Conservation (phyloP, 2,329 filamentous ascomycete genomes). For the Thelonectria blattea region DNA sequence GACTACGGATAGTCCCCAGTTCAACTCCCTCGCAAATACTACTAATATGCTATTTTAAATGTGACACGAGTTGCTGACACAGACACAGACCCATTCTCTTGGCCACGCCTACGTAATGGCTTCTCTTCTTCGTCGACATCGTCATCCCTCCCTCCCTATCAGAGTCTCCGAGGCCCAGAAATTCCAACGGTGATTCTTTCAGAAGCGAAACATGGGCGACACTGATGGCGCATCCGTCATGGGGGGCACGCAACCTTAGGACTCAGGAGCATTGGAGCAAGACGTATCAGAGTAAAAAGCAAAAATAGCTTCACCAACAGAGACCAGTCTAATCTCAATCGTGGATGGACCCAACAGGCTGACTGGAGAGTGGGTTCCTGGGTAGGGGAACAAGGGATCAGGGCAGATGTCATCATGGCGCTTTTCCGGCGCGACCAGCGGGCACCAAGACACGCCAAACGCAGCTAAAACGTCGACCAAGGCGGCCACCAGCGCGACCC, state of each 20-base stretch:
- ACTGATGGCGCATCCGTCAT: background rate
- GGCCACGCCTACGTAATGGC: background rate
- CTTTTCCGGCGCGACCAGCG: slow-evolving; percentile 13
- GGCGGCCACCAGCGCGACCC: slow-evolving; percentile 22
- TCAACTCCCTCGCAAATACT: background rate
- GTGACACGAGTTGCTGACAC: slow-evolving; percentile 19
- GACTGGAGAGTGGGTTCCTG: slow-evolving; percentile 14
- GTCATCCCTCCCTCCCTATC: background rate
- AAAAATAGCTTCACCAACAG: slow-evolving; percentile 2
- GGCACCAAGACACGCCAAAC: slow-evolving; percentile 17
- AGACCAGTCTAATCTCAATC: slow-evolving; percentile 1
- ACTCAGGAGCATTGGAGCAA: slow-evolving; percentile 9
- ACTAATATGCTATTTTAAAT: background rate
- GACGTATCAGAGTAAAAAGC: slow-evolving; percentile 17
- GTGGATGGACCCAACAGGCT: slow-evolving; percentile 11
- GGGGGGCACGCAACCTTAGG: slow-evolving; percentile 20
- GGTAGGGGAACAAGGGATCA: slow-evolving; percentile 19
- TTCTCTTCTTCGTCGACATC: background rate
- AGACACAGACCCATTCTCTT: background rate
- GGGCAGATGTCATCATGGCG: slow-evolving; percentile 30
- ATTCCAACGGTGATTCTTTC: background rate
- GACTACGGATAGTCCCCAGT: too few species aligned
- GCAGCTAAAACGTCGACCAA: slow-evolving; percentile 23
- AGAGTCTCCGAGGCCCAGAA: background rate
- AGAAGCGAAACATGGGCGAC: slow-evolving; percentile 24